phyloP scores from a whole-genome alignment of 148 eudicot species.

The Vaccinium vitisidaea region DNA sequence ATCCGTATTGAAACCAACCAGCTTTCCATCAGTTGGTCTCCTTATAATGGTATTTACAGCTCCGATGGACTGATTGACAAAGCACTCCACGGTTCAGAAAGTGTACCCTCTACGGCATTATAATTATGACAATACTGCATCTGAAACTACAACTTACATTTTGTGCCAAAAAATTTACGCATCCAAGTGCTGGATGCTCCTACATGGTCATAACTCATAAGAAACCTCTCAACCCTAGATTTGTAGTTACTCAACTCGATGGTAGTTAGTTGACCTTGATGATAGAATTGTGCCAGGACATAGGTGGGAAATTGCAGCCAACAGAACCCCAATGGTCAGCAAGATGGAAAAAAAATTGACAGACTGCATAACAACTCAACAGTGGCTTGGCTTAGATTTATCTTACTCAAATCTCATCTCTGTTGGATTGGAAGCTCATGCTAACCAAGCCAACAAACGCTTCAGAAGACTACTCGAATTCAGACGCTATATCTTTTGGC shows the following conservation, averaged over 20 bases:
- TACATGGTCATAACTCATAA: neutral
- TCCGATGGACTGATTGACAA: slow-evolving; percentile 38
- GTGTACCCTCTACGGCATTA: neutral
- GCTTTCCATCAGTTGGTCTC: slow-evolving; percentile 49
- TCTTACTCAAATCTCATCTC: neutral
- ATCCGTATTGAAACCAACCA: slow-evolving; percentile 52
- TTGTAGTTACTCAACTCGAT: neutral
- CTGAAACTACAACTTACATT: neutral
- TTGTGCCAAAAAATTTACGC: neutral
- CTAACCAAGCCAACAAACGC: slow-evolving; percentile 2
- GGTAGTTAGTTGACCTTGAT: neutral
- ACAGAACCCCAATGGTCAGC: neutral
- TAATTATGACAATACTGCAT: neutral
- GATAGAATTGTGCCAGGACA: neutral
- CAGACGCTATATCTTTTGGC: neutral
- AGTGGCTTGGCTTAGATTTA: neutral
- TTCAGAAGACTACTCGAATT: neutral
- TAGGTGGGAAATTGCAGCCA: neutral
- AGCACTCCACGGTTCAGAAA: neutral
- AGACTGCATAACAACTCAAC: neutral
- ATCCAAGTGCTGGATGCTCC: neutral
- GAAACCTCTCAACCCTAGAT: neutral
- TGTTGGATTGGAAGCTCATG: neutral
- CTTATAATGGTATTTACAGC: slow-evolving; percentile 49
- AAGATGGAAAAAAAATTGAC: neutral